Percentiles rank a stretch among this genome's conserved stretches.
These are phyloP conservation scores for Leccinum colubrinum DNA, from an alignment of 1,284 basidiomycete species.

Conservation along the genomic window DNA sequence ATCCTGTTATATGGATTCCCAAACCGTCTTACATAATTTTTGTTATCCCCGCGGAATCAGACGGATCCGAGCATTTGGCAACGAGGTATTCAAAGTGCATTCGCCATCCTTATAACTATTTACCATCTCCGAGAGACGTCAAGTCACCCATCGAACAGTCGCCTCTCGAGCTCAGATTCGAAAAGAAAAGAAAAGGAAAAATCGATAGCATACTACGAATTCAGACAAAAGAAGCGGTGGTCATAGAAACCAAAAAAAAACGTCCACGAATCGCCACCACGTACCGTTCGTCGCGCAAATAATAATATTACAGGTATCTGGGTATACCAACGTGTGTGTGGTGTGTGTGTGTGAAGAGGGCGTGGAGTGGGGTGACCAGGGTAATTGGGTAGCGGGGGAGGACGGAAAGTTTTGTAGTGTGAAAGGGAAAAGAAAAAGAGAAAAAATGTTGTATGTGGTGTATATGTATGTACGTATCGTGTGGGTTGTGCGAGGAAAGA, in stretches of 20 bases:
- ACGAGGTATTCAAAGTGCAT: too few relatives aligned
- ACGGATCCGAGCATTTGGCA: too few relatives aligned
- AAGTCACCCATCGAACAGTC: not conserved
- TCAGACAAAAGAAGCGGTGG: not conserved
- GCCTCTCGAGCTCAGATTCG: not conserved
- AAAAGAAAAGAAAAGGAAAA: not conserved
- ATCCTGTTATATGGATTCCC: too few relatives aligned
- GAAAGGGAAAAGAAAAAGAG: not conserved
- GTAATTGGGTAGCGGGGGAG: not conserved
- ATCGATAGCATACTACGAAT: not conserved
- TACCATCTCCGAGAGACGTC: not conserved
- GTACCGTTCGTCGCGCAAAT: constrained; percentile 9
- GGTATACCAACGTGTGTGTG: constrained; percentile 12
- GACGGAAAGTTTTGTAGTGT: not conserved
- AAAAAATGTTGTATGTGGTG: not conserved
- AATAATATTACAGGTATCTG: constrained; percentile 18
- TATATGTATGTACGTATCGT: not conserved
- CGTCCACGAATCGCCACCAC: constrained; percentile 4
- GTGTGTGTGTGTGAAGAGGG: not conserved
- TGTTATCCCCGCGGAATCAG: too few relatives aligned
- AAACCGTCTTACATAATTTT: too few relatives aligned
- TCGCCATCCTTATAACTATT: not conserved
- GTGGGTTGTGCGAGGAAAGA: not conserved
- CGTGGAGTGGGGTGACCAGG: not conserved
- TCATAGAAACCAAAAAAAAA: not conserved